Evolutionary conservation across 768 basidiomycete species (phyloP).

Genomic region (Russula foetens): DNA sequence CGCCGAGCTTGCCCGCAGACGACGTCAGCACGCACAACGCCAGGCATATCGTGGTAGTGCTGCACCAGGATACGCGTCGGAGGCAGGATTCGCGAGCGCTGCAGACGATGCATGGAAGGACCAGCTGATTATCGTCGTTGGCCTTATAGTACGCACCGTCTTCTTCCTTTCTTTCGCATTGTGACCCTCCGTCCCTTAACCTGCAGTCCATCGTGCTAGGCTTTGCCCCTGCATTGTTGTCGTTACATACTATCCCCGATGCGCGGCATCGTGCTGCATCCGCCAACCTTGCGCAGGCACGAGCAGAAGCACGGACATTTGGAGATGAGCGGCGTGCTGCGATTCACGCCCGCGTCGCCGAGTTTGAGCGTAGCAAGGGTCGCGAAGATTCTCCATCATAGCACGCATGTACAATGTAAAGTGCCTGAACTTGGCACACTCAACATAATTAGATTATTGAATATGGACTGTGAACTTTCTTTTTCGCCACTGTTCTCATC

Average conservation of each 20-base stretch:
- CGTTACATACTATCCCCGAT: constrained; percentile 30
- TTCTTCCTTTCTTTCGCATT: not conserved
- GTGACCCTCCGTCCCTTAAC: not conserved
- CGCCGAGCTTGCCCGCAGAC: constrained; percentile 44
- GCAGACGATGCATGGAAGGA: constrained; percentile 46
- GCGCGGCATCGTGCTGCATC: constrained; percentile 45
- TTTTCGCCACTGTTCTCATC: not conserved
- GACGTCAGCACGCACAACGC: constrained; percentile 32
- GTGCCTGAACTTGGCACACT: not conserved
- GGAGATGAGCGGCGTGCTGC: constrained; percentile 46
- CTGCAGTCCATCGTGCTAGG: constrained; percentile 38
- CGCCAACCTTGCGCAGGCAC: constrained; percentile 50
- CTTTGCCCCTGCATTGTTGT: constrained; percentile 36
- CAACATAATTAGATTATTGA: not conserved
- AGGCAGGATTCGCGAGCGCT: constrained; percentile 16
- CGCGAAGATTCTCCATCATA: not conserved
- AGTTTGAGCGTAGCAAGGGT: constrained; percentile 23
- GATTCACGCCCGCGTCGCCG: constrained; percentile 42
- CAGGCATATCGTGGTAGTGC: constrained; percentile 23
- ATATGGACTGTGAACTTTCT: too few relatives aligned
- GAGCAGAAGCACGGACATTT: constrained; percentile 45
- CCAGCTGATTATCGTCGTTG: constrained; percentile 38
- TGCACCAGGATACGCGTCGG: constrained; percentile 6
- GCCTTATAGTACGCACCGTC: constrained; percentile 37
- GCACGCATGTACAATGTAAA: not conserved